Percentiles rank a stretch among this genome's conserved stretches.
phyloP scores from a whole-genome alignment of 805 yeast genomes.

The Grigorovia transvaalensis region DNA sequence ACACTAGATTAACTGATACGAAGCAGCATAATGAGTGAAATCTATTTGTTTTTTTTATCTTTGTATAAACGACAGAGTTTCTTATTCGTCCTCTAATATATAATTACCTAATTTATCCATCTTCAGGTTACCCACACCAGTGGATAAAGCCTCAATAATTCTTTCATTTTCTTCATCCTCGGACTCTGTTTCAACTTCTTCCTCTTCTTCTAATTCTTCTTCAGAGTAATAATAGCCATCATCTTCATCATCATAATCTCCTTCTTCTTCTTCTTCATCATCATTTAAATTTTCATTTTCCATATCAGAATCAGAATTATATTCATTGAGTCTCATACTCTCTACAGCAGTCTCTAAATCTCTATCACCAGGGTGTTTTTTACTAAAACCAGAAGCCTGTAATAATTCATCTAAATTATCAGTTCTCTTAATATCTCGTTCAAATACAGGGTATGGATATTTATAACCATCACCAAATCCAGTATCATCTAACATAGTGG shows the following conservation, averaged over 20 bases:
- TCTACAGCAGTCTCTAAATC: conserved; percentile 72
- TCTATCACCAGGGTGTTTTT: conserved; percentile 42
- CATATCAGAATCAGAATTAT: conserved; percentile 25
- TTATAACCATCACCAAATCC: conserved; percentile 76
- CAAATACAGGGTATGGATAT: conserved; percentile 68
- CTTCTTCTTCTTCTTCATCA: conserved; percentile 52
- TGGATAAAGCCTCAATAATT: conserved; percentile 59
- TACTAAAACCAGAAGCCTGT: conserved; percentile 77
- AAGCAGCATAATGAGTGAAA: too few relatives aligned
- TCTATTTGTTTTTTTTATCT: too few relatives aligned
- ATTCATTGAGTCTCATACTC: conserved; percentile 40
- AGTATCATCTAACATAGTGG: conserved; percentile 62
- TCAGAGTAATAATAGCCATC: conserved; percentile 21
- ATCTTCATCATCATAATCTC: conserved; percentile 21
- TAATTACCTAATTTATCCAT: conserved; percentile 81
- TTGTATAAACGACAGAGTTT: background rate
- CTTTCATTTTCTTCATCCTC: conserved; percentile 42
- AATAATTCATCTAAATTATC: conserved; percentile 75
- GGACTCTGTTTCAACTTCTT: conserved; percentile 26
- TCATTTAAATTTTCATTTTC: conserved; percentile 35
- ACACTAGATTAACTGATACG: too few relatives aligned
- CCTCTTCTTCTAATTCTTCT: conserved; percentile 22
- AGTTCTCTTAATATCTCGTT: conserved; percentile 59
- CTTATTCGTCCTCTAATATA: conserved; percentile 39
- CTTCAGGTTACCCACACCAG: conserved; percentile 54